Percentiles rank a stretch among this genome's conserved stretches.
phyloP scores from a whole-genome alignment of 169 alveolate genomes.

The Cytauxzoon felis region DNA sequence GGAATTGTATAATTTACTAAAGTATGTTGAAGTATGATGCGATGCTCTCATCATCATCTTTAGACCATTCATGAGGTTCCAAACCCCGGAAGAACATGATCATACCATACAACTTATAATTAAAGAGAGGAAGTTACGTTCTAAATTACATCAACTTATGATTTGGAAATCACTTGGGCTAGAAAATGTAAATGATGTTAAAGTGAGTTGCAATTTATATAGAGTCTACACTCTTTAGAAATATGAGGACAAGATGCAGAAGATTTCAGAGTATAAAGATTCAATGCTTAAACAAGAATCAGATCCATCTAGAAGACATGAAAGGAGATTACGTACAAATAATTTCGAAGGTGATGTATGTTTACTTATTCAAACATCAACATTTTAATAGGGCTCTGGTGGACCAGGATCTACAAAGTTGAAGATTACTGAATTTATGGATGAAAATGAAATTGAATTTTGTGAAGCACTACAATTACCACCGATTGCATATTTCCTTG shows the following conservation, averaged over 20 bases:
- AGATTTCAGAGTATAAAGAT: slow-evolving; percentile 36
- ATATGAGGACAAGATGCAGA: slow-evolving; percentile 38
- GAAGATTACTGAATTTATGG: slow-evolving; percentile 40
- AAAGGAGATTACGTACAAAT: slow-evolving; percentile 30
- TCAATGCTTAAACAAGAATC: slow-evolving; percentile 41
- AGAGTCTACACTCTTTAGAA: background rate
- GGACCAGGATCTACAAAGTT: slow-evolving; percentile 2
- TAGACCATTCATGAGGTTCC: slow-evolving; percentile 85
- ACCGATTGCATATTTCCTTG: slow-evolving; percentile 57
- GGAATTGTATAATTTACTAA: slow-evolving; percentile 81
- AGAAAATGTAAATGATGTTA: slow-evolving; percentile 82
- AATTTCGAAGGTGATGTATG: background rate
- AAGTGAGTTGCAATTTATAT: slow-evolving; percentile 21
- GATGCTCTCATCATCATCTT: too few relatives aligned
- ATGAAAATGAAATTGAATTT: slow-evolving; percentile 54
- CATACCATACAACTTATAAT: slow-evolving; percentile 80
- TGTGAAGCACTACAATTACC: slow-evolving; percentile 60
- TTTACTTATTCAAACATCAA: background rate
- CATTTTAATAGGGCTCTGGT: background rate
- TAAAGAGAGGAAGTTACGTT: slow-evolving; percentile 82
- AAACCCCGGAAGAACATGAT: slow-evolving; percentile 85
- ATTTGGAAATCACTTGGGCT: slow-evolving; percentile 87
- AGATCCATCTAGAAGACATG: slow-evolving; percentile 46
- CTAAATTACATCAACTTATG: slow-evolving; percentile 78
- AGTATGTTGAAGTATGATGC: too few relatives aligned